A percentile compares a stretch with the other conserved stretches of the same genome.
These are phyloP conservation scores for Neohortaea acidophila DNA, from an alignment of 495 filamentous ascomycete species.

Conservation along the genomic window DNA sequence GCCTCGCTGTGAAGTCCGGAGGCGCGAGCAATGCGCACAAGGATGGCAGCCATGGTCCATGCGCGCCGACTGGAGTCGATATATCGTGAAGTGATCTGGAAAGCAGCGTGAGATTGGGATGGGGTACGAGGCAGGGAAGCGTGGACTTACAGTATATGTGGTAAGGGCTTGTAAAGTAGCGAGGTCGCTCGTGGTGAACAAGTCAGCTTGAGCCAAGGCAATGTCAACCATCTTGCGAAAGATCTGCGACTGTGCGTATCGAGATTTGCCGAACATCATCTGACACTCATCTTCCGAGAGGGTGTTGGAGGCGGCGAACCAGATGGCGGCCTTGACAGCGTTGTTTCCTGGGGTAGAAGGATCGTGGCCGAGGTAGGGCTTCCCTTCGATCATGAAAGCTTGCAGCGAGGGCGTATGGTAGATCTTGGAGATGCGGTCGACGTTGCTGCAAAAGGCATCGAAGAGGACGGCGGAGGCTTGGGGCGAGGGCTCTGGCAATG, in stretches of 20 bases:
- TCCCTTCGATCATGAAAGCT: slow-evolving; percentile 6
- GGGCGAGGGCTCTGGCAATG: slow-evolving; percentile 8
- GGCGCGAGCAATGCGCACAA: slow-evolving; percentile 14
- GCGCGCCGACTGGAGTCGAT: slow-evolving; percentile 5
- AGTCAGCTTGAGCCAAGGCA: slow-evolving; percentile 11
- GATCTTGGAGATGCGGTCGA: slow-evolving; percentile 11
- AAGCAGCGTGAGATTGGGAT: too few species aligned
- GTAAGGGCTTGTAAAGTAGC: slow-evolving; percentile 13
- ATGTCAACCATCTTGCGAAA: slow-evolving; percentile 10
- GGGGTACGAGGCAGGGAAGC: too few species aligned
- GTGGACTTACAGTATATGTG: slow-evolving; percentile 7
- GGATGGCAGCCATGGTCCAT: slow-evolving; percentile 12
- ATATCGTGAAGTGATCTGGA: too few species aligned
- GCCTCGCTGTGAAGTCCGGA: slow-evolving; percentile 11
- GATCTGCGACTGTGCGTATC: slow-evolving; percentile 4
- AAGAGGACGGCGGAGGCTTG: slow-evolving; percentile 2
- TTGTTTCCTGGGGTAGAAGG: not conserved
- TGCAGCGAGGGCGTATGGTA: slow-evolving; percentile 7
- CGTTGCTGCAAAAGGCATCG: slow-evolving; percentile 8
- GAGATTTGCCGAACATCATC: slow-evolving; percentile 3
- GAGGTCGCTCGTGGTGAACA: slow-evolving; percentile 12
- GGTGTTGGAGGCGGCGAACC: slow-evolving; percentile 14
- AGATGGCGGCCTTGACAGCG: slow-evolving; percentile 8
- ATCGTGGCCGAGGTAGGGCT: slow-evolving; percentile 13
- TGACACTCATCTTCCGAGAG: slow-evolving; percentile 7